Evolutionary conservation across 2,329 filamentous ascomycete genomes (phyloP).

Genomic region (Colletotrichum sp.): DNA sequence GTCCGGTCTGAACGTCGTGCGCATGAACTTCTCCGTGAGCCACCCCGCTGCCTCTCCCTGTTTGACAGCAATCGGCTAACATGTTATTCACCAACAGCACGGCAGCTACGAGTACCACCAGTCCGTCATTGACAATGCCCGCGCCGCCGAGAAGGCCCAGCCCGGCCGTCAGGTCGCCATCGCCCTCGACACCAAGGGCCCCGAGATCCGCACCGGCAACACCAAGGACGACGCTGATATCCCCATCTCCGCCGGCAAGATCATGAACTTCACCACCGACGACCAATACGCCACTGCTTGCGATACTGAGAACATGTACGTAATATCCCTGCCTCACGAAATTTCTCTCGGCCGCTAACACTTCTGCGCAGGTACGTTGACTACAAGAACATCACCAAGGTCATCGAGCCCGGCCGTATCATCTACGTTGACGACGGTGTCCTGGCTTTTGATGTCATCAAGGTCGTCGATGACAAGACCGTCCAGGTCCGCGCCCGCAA

Average conservation of each 20-base stretch:
- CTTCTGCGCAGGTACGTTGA: conserved; percentile 77
- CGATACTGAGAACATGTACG: conserved; percentile 93
- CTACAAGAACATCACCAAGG: conserved; percentile 99
- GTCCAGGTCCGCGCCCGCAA: conserved; percentile 88
- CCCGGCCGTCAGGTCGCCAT: conserved; percentile 90
- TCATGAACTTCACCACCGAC: conserved; percentile 97
- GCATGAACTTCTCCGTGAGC: conserved; percentile 91
- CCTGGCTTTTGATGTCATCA: conserved; percentile 91
- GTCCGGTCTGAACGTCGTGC: conserved; percentile 94
- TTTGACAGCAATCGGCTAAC: background rate
- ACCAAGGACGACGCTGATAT: conserved; percentile 87
- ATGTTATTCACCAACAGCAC: conserved; percentile 47
- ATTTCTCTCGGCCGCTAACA: background rate
- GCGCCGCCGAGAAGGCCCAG: conserved; percentile 80
- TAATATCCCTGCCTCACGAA: conserved; percentile 17
- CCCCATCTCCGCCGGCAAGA: conserved; percentile 80
- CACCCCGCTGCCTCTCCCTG: background rate
- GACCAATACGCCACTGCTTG: conserved; percentile 85
- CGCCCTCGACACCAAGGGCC: conserved; percentile 79
- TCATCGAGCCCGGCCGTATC: conserved; percentile 87
- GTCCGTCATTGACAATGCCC: conserved; percentile 95
- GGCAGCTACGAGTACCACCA: conserved; percentile 97
- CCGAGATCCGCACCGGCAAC: conserved; percentile 67
- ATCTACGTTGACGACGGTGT: conserved; percentile 99
- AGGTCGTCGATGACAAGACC: conserved; percentile 87